Evolutionary conservation across 2,329 filamentous ascomycete genomes (phyloP), one percentile per base, ranked within the genome.

Genomic region (Fusarium siculi): DNA sequence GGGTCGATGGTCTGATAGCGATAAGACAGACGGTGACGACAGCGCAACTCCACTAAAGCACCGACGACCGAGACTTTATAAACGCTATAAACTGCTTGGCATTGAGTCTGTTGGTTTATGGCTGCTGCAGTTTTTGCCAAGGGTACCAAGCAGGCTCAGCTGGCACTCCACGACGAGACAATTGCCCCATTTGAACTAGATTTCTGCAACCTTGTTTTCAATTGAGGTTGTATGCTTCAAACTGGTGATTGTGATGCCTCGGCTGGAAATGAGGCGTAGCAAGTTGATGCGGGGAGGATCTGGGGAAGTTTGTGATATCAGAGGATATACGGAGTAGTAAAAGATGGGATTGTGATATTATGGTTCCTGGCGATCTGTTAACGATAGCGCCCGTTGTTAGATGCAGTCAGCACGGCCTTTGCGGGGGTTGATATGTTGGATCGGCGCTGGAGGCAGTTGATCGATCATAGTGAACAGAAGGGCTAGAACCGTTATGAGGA

Each of bases 1-100:
- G 72, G 73, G 70, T 54, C 61, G 53, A 72, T 74, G 71, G 53
- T 25, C 52, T 52, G 72, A 74, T 74, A 72, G 42, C 63, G 72
- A 72, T 74, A 74, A 66, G 62, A 54, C 23, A 63, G 47, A 53
- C 34, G 39, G 64, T 68, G 72, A 74, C 68, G 71, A 72, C 71
- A 66, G 34, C 34, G 37, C 54, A 70, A 70, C 70, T 66, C 70
- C 70, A 74, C 68, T 55, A 73, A 44, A 70, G 39, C 30, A 25
- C 66, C 60, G 60, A 68, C 34, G 28, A 15, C 34, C 39, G 49
- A 44, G 34, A 63, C 34, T 40, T 65, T 37, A 49, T 21, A 37
- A 25, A 36, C 25, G 18, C 18, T 43, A 28, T 32, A 15, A 14
- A n/a, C 23, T 34, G 21, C 42, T 37, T 58, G 32, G 42, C 32